phyloP scores from a whole-genome alignment of 805 yeast genomes.

The Hanseniaspora lindneri region DNA sequence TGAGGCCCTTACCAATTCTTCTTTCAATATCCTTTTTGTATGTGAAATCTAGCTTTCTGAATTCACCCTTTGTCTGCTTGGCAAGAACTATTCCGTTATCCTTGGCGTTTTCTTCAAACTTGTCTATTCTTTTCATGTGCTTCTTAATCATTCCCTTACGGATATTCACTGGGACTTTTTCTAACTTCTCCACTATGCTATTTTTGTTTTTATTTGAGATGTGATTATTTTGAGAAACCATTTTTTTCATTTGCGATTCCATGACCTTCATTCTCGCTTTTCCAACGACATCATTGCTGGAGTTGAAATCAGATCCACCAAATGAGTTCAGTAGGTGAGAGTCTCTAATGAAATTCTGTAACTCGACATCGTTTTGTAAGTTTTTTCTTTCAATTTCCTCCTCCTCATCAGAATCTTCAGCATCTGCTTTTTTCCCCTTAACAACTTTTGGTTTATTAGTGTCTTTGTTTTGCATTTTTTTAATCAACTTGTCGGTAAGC shows the following conservation, averaged over 20 bases:
- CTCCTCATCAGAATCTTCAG: constrained; percentile 21
- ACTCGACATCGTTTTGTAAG: constrained; percentile 55
- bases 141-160: constrained; percentile 70
- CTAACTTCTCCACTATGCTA: constrained; percentile 33
- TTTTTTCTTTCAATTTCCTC: constrained; percentile 39
- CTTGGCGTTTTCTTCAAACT: constrained; percentile 63
- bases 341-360: constrained; percentile 58
- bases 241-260: constrained; percentile 41
- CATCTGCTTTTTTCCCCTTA: constrained; percentile 30
- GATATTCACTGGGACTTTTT: constrained; percentile 79
- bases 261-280: constrained; percentile 55
- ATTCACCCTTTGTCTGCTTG: constrained; percentile 34
- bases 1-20: constrained; percentile 32
- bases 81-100: constrained; percentile 87
- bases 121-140: constrained; percentile 39
- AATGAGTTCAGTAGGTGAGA: constrained; percentile 50
- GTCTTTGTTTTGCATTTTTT: constrained; percentile 48
- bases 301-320: constrained; percentile 19
- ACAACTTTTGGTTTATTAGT: constrained; percentile 36
- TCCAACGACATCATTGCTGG: constrained; percentile 37
- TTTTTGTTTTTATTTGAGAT: constrained; percentile 34
- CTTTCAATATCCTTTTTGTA: constrained; percentile 30
- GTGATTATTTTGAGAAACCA: constrained; percentile 27
- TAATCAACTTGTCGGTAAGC: constrained; percentile 17
- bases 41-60: constrained; percentile 45